Conservation (phyloP, 495 filamentous ascomycete genomes). For the Talaromyces ruber region DNA sequence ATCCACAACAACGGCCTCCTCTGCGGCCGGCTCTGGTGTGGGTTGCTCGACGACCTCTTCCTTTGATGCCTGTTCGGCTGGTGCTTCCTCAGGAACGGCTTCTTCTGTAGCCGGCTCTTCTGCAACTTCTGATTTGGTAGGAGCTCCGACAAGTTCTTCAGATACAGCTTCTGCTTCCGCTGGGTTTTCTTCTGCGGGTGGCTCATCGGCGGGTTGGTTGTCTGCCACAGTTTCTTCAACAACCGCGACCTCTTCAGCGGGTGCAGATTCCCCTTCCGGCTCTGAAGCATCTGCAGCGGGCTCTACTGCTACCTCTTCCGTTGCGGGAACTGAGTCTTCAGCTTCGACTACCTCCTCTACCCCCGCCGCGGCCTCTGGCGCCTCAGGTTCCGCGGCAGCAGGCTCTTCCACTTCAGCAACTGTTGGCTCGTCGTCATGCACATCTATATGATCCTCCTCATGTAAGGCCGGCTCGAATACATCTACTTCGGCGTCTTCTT, state of each 20-base stretch:
- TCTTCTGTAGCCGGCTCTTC: constrained; percentile 1
- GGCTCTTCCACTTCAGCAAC: background rate
- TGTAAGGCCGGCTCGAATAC: constrained; percentile 4
- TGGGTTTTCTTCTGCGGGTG: background rate
- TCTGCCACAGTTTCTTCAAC: background rate
- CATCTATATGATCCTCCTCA: background rate
- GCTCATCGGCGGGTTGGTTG: background rate
- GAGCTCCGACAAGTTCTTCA: background rate
- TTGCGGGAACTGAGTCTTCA: background rate
- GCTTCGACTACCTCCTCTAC: background rate
- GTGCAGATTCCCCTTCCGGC: background rate
- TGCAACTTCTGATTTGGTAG: background rate
- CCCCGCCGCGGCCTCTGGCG: background rate
- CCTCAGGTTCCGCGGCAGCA: background rate
- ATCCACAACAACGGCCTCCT: constrained; percentile 5
- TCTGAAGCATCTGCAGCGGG: background rate
- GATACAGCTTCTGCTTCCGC: background rate
- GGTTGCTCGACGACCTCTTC: background rate
- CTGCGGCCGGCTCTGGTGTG: background rate
- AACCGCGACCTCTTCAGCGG: background rate
- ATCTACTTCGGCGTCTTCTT: constrained; percentile 10
- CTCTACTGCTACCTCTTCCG: background rate
- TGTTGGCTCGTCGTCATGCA: background rate
- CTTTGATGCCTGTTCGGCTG: background rate
- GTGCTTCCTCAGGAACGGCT: background rate